Conservation (phyloP, 2,329 filamentous ascomycete species). For the Nemania diffusa region DNA sequence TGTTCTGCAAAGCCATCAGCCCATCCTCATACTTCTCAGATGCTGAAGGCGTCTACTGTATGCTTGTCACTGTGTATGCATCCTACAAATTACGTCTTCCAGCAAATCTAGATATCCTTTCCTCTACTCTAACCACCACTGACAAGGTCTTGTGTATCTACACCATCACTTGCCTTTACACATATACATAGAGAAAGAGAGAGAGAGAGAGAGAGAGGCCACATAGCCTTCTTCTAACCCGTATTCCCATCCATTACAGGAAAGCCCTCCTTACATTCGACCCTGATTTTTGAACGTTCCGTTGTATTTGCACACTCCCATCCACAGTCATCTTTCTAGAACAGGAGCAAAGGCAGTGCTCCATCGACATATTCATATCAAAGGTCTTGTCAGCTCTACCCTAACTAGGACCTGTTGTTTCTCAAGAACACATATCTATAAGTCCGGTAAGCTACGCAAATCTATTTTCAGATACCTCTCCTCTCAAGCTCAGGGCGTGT, state of each 20-base stretch:
- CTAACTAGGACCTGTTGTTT: background rate
- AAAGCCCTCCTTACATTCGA: background rate
- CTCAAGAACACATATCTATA: background rate
- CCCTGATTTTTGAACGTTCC: background rate
- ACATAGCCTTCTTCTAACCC: background rate
- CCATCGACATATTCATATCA: background rate
- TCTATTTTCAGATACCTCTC: background rate
- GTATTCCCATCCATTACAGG: background rate
- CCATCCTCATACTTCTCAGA: background rate
- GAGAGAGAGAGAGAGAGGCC: background rate
- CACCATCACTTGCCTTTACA: background rate
- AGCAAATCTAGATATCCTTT: too few species aligned
- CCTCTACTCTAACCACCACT: background rate
- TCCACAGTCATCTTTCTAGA: too few species aligned
- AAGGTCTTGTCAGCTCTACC: background rate
- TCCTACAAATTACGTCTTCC: background rate
- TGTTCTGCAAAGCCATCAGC: background rate
- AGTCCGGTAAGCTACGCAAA: constrained; percentile 14
- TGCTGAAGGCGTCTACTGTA: background rate
- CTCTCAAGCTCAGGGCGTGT: too few species aligned
- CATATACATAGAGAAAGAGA: too few species aligned
- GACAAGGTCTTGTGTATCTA: background rate
- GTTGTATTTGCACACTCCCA: background rate
- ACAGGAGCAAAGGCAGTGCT: background rate
- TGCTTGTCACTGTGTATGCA: background rate